Evolutionary conservation across 768 basidiomycete genomes (phyloP), one percentile per base, ranked within the genome.

Genomic region (Butyriboletus loyo): DNA sequence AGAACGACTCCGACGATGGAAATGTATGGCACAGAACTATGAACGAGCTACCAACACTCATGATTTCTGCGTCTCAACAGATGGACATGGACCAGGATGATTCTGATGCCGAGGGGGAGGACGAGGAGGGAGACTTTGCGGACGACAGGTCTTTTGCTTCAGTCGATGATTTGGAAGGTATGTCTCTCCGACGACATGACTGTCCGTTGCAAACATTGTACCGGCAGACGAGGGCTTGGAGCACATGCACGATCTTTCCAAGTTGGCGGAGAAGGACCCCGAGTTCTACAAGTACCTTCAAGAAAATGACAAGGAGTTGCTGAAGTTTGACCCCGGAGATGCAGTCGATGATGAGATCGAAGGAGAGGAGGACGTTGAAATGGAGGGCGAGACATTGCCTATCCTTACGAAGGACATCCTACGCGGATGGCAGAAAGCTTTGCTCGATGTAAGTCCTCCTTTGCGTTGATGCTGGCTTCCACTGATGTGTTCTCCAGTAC

Each of bases 201-300:
- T 30, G 9, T 28, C 41, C 39, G 5, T 28, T n/a, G 24, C 50
- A 36, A 58, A 35, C 30, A 36, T 45, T 24, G 49, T 41, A 22
- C 22, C 38, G 27, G 25, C 66, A 86, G 89, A 87, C 48, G 87
- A 89, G 50, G 91, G 87, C 22, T 75, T 76, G 47, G 71, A 76
- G 5, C 96, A 98, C 75, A 73, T 92, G 54, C 70, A 84, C 40
- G 89, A 96, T 50, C 80, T 99, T 14, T 85, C 89, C 35, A 86
- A 89, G 65, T 81, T 99, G 32, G 91, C 91, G 2, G 89, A 96
- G 71, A 93, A 92, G 67, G 96, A 99, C 69, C 96, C 96, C n/a
- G 96, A 97, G 65, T 99, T 98, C 74, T 99, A 84, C 86, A 92
- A 95, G 72, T 99, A 95, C 67, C 78, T 99, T 2, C 87, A 95